Evolutionary conservation across 306 rosid species (phyloP).

Genomic region (Lathyrus tuberosus): DNA sequence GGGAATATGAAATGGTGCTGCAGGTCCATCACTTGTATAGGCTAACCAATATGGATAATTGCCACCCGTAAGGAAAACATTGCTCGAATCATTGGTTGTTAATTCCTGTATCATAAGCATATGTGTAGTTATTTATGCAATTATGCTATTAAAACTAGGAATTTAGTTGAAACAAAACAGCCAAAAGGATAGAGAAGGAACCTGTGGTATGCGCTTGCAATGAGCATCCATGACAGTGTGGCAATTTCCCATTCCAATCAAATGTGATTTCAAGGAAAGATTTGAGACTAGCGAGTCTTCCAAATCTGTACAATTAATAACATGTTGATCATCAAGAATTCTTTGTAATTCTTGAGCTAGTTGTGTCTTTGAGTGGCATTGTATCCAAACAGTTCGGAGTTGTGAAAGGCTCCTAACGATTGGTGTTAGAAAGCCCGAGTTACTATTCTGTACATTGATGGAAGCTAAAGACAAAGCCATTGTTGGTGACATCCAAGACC

Average conservation of each 20-base stretch:
- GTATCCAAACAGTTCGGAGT: slow-evolving; percentile 20
- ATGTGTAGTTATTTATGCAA: not conserved
- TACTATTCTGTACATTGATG: not conserved
- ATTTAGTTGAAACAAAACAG: no score
- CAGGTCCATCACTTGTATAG: not conserved
- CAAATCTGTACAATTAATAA: not conserved
- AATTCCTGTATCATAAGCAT: not conserved
- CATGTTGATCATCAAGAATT: not conserved
- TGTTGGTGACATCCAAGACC: no score
- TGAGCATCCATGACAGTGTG: not conserved
- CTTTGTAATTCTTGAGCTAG: not conserved
- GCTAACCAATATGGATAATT: not conserved
- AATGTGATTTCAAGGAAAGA: slow-evolving; percentile 1
- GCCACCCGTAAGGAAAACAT: not conserved
- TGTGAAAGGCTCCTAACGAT: slow-evolving; percentile 1
- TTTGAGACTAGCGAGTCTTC: not conserved
- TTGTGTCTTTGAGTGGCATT: not conserved
- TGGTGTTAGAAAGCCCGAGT: not conserved
- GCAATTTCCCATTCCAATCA: slow-evolving; percentile 36
- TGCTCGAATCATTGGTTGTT: not conserved
- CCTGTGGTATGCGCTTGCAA: slow-evolving; percentile 8
- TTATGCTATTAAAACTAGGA: not conserved
- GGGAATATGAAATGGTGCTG: not conserved
- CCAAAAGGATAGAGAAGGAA: no score
- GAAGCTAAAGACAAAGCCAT: slow-evolving; percentile 8